These are phyloP conservation scores for Acer saccharum DNA, from an alignment of 345 rosid species.

Conservation along the genomic window DNA sequence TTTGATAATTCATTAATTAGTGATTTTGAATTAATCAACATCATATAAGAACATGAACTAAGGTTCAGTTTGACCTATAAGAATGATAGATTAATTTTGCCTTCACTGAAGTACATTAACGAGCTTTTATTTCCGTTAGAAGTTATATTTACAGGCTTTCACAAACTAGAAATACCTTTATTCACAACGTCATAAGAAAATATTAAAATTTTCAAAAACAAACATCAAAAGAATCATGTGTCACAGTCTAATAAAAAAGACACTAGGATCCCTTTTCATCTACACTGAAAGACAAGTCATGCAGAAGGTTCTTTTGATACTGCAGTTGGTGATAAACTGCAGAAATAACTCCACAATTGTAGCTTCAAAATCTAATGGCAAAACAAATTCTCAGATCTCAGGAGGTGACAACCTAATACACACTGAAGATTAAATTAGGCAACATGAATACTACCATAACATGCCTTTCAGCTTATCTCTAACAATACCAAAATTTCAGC, in stretches of 20 bases:
- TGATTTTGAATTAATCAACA: neutral
- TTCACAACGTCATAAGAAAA: neutral
- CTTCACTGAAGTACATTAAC: neutral
- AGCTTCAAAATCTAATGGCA: neutral
- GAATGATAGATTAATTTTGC: neutral
- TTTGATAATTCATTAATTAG: neutral
- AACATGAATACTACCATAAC: neutral
- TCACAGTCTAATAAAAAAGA: neutral
- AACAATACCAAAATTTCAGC: neutral
- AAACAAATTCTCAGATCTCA: neutral
- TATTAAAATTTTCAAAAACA: neutral
- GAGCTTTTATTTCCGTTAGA: neutral
- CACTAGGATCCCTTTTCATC: neutral
- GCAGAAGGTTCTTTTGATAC: neutral
- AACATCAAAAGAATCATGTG: neutral
- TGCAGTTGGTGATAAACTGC: neutral
- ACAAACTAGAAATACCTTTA: neutral
- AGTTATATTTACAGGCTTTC: neutral
- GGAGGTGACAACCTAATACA: neutral
- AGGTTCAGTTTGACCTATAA: neutral
- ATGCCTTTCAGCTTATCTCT: slow-evolving; percentile 8
- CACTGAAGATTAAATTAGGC: neutral
- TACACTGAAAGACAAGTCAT: neutral
- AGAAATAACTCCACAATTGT: neutral
- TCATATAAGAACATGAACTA: neutral